Evolutionary conservation across 2,329 filamentous ascomycete genomes (phyloP).

Genomic region (Alternaria longipes): DNA sequence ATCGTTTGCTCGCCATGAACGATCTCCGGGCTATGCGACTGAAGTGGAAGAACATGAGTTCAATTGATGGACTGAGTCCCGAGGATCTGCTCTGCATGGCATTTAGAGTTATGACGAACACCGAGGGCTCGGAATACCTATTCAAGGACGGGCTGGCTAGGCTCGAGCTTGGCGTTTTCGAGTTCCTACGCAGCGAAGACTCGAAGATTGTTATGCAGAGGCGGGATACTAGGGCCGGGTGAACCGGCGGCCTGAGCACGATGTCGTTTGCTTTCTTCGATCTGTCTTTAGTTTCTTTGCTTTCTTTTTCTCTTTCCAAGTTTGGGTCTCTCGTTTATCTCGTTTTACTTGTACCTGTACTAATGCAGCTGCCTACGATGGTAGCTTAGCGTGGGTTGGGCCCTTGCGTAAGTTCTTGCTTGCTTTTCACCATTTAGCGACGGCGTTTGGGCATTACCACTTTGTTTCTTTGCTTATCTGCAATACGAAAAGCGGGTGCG

Average conservation of each 20-base stretch:
- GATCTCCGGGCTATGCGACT: constrained; percentile 45
- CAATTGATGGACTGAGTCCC: constrained; percentile 40
- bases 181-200: constrained; percentile 43
- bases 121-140: constrained; percentile 44
- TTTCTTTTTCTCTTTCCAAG: background rate
- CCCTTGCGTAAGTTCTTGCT: background rate
- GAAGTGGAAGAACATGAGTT: constrained; percentile 51
- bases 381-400: constrained; percentile 1
- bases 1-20: constrained; percentile 47
- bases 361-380: constrained; percentile 17
- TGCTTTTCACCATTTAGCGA: constrained; percentile 32
- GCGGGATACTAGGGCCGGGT: constrained; percentile 22
- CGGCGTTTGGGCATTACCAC: constrained; percentile 27
- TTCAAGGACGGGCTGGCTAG: constrained; percentile 46
- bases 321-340: background rate
- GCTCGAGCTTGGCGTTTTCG: constrained; percentile 42
- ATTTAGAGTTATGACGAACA: constrained; percentile 45
- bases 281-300: background rate
- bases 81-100: constrained; percentile 48
- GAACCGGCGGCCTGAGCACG: background rate
- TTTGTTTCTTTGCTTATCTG: background rate
- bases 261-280: background rate
- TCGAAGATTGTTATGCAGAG: constrained; percentile 45
- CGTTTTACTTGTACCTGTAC: constrained; percentile 4
- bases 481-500: background rate